These are phyloP conservation scores for Pseudogymnoascus sp. DNA, from an alignment of 2,329 filamentous ascomycete genomes.

Conservation along the genomic window DNA sequence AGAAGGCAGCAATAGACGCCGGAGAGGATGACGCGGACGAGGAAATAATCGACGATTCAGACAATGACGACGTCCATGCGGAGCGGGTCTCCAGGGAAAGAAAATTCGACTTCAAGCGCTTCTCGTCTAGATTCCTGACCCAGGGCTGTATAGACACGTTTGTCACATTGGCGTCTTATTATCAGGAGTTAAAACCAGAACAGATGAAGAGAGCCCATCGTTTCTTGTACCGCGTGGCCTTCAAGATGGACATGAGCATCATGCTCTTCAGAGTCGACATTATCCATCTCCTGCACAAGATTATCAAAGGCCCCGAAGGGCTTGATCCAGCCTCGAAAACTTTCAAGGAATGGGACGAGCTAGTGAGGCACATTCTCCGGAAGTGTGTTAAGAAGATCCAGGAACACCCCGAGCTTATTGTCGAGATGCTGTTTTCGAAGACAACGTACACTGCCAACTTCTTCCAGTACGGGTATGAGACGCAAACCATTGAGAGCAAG, in stretches of 20 bases:
- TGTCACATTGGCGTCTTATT: constrained; percentile 69
- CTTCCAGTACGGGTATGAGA: constrained; percentile 84
- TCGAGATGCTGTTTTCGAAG: constrained; percentile 94
- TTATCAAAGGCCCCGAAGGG: constrained; percentile 82
- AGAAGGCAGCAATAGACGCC: constrained; percentile 50
- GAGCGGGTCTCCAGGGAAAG: constrained; percentile 70
- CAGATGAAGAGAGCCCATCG: constrained; percentile 90
- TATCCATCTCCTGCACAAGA: constrained; percentile 75
- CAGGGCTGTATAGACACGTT: constrained; percentile 88
- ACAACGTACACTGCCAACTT: constrained; percentile 76
- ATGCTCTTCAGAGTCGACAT: constrained; percentile 89
- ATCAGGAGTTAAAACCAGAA: constrained; percentile 67
- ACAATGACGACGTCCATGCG: constrained; percentile 67
- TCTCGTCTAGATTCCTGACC: constrained; percentile 71
- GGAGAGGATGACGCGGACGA: constrained; percentile 38
- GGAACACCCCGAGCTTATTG: constrained; percentile 74
- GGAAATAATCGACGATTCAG: constrained; percentile 55
- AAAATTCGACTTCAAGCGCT: constrained; percentile 88
- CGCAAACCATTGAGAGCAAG: constrained; percentile 59
- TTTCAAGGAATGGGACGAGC: constrained; percentile 85
- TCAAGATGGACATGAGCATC: constrained; percentile 87
- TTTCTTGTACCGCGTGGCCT: constrained; percentile 88
- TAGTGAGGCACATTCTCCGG: constrained; percentile 76
- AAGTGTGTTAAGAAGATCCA: constrained; percentile 78
- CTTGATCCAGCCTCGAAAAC: constrained; percentile 59